phyloP scores from a whole-genome alignment of 2,329 filamentous ascomycete genomes.

The Penicillium sp. region DNA sequence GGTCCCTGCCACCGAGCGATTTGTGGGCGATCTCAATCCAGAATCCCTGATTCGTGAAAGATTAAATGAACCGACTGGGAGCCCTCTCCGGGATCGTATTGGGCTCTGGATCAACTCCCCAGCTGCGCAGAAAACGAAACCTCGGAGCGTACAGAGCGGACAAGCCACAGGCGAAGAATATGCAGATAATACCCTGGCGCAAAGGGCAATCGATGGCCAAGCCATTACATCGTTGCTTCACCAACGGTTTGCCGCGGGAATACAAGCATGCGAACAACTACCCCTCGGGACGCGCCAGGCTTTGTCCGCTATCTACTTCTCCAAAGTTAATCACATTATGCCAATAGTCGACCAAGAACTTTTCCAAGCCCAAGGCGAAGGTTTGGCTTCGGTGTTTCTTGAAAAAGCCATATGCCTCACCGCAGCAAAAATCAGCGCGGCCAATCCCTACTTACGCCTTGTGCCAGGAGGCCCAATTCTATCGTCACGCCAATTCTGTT shows the following conservation, averaged over 20 bases:
- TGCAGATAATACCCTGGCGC: not conserved
- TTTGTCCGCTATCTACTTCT: conserved; percentile 36
- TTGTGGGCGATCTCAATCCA: conserved; percentile 43
- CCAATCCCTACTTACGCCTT: conserved; percentile 33
- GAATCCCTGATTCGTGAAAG: conserved; percentile 39
- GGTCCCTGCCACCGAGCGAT: conserved; percentile 27
- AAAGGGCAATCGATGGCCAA: conserved; percentile 2
- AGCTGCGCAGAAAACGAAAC: conserved; percentile 9
- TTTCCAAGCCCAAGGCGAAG: conserved; percentile 23
- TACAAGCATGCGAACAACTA: conserved; percentile 30
- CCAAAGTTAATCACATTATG: conserved; percentile 38
- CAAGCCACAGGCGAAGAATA: not conserved
- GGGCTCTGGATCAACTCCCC: conserved; percentile 35
- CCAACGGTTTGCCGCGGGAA: conserved; percentile 23
- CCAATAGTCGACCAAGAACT: conserved; percentile 36
- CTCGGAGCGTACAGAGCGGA: not conserved
- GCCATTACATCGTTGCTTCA: conserved; percentile 21
- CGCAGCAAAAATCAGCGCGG: conserved; percentile 38
- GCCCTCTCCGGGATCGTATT: conserved; percentile 28
- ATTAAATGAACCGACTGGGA: conserved; percentile 24
- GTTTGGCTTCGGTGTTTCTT: conserved; percentile 33
- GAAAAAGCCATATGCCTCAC: conserved; percentile 42
- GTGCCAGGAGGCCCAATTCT: conserved; percentile 30
- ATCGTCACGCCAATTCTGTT: conserved; percentile 38
- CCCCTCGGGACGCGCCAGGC: conserved; percentile 32